phyloP scores from a whole-genome alignment of 805 yeast species.

The Pichia thaimueangensis region DNA sequence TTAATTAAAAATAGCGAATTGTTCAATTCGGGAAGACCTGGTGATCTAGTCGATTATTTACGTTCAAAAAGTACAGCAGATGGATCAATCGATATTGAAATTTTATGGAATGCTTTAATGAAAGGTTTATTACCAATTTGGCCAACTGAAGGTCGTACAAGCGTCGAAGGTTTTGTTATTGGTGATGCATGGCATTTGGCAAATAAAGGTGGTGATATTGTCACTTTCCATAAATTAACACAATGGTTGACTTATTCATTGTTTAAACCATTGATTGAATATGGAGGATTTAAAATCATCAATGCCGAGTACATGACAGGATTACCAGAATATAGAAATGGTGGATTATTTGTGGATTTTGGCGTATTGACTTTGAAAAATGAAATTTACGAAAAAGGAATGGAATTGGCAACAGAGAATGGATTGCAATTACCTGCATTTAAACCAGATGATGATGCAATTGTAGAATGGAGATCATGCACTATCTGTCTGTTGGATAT shows the following conservation, averaged over 20 bases:
- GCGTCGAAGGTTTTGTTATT: conserved; percentile 42
- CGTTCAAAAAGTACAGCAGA: conserved; percentile 12
- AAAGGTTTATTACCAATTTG: conserved; percentile 51
- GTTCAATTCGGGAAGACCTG: conserved; percentile 39
- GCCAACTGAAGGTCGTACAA: conserved; percentile 52
- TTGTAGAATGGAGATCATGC: conserved; percentile 63
- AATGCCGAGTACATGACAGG: conserved; percentile 45
- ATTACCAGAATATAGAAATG: conserved; percentile 57
- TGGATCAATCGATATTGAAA: conserved; percentile 34
- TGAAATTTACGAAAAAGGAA: conserved; percentile 33
- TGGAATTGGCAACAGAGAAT: conserved; percentile 29
- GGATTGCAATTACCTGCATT: conserved; percentile 40
- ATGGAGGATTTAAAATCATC: conserved; percentile 36
- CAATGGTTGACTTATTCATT: conserved; percentile 65
- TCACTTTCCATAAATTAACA: conserved; percentile 59
- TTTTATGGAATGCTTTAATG: conserved; percentile 51
- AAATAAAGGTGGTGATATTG: conserved; percentile 36
- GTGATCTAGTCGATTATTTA: conserved; percentile 47
- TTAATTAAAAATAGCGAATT: conserved; percentile 32
- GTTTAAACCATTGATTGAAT: conserved; percentile 43
- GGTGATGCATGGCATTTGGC: conserved; percentile 59
- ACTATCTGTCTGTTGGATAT: conserved; percentile 53
- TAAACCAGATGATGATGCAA: conserved; percentile 49
- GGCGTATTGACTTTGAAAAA: conserved; percentile 45
- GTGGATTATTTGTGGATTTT: conserved; percentile 55